Evolutionary conservation across 139 green algal genomes (phyloP), one percentile per base, ranked within the genome.

Genomic region (Ulvella scutata): DNA sequence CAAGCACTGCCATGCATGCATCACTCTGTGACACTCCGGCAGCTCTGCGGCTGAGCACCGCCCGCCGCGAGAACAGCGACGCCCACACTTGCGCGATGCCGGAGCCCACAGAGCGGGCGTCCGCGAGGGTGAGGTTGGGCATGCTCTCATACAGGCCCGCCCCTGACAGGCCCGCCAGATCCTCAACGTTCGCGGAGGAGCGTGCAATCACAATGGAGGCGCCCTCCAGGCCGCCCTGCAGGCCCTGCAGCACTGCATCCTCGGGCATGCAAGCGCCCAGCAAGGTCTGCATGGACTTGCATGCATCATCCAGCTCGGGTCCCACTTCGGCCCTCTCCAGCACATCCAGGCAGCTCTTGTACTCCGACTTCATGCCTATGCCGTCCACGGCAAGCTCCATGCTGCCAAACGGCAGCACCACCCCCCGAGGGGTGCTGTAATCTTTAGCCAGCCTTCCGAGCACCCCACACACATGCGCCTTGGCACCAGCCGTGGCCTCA

Each of bases 61-160:
- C 94, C 3, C 92, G 79, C 21, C 87, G 79, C 9, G 88, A 92
- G 88, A 91, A 96, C 4, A 97, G 84, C 3, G 87, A 95, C 21
- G 93, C 92, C 94, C 94, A 98, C 74, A 99, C 94, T 7, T 74
- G 74, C 3, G 79, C 51, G 17, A 96, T 78, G 7, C 87, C 90
- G 20, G 67, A 74, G 20, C 73, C 77, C 34, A 97, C 72, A 1
- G 85, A 87, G 26, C 75, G 73, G 0, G 62, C 33, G 73, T 89
- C 72, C 23, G 67, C 38, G 4, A 79, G 59, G 21, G 76, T n/a
- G 20, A 96, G 77, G 77, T 91, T 90, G 23, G 84, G 82, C 13
- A 97, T 80, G 36, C 83, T 92, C n/a, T 99, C 94, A 79, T 99
- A 98, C 75, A 99, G 87, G 2, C 94, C 94, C 3, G 93, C 92